Evolutionary conservation across 345 rosid species (phyloP).

Genomic region (Noccaea caerulescens): DNA sequence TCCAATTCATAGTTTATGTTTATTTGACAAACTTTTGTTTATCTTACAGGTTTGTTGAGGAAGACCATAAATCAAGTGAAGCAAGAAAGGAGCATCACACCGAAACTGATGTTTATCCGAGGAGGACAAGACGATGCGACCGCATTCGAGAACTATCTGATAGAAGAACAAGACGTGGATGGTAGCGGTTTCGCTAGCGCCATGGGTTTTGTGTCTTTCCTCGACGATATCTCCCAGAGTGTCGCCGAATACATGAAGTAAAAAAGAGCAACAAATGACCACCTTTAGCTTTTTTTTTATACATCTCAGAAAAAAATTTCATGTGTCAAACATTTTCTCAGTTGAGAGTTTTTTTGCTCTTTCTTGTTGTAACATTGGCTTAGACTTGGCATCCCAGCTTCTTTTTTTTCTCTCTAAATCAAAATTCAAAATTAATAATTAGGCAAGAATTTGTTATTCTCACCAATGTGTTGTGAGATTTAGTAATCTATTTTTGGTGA

Average conservation of each 20-base stretch:
- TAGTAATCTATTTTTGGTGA: background rate
- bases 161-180: slow-evolving; percentile 96
- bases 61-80: slow-evolving; percentile 78
- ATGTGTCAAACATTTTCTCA: background rate
- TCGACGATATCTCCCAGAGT: slow-evolving; percentile 75
- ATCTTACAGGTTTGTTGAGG: slow-evolving; percentile 69
- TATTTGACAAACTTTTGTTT: background rate
- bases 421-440: slow-evolving; percentile 19
- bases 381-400: slow-evolving; percentile 23
- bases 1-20: background rate
- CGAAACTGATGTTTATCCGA: slow-evolving; percentile 76
- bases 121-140: slow-evolving; percentile 91
- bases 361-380: slow-evolving; percentile 36
- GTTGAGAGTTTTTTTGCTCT: slow-evolving; percentile 18
- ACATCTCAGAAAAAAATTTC: background rate
- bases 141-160: slow-evolving; percentile 80
- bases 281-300: background rate
- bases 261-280: slow-evolving; percentile 13
- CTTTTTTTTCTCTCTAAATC: background rate
- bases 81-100: slow-evolving; percentile 87
- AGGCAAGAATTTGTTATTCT: slow-evolving; percentile 5
- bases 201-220: slow-evolving; percentile 94
- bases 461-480: background rate
- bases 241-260: slow-evolving; percentile 86
- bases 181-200: slow-evolving; percentile 83